A percentile compares a stretch with the other conserved stretches of the same genome.
Evolutionary conservation across 176 grass and related monocot species (phyloP).

Genomic region (Lolium perenne): DNA sequence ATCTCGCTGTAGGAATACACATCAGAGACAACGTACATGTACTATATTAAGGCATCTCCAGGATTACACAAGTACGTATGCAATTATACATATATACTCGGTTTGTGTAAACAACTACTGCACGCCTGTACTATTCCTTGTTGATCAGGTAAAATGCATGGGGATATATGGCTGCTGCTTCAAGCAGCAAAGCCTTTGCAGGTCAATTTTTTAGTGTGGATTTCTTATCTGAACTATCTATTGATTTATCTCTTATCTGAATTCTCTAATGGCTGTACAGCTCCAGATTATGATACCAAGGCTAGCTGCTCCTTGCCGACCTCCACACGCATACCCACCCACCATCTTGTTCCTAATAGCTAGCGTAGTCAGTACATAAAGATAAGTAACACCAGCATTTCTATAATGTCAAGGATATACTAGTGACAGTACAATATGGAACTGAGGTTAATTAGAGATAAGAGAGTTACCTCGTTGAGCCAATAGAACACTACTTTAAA

Average conservation of each 20-base stretch:
- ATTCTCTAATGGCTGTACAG: constrained; percentile 33
- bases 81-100: neutral
- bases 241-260: neutral
- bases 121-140: constrained; percentile 46
- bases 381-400: neutral
- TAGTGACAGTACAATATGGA: neutral
- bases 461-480: neutral
- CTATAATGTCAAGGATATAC: neutral
- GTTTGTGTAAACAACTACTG: constrained; percentile 36
- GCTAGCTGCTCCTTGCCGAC: constrained; percentile 31
- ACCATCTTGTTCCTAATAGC: neutral
- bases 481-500: neutral
- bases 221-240: neutral
- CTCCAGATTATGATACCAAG: constrained; percentile 26
- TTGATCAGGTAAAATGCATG: constrained; percentile 21
- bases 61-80: neutral
- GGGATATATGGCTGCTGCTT: neutral
- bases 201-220: neutral
- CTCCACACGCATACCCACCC: constrained; percentile 42
- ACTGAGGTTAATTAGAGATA: neutral
- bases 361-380: neutral
- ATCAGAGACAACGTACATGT: neutral
- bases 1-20: constrained; percentile 33
- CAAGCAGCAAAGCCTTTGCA: constrained; percentile 18
- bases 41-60: constrained; percentile 23